These are phyloP conservation scores for Neoboletus magnificus DNA, from an alignment of 768 basidiomycete genomes.

Conservation along the genomic window DNA sequence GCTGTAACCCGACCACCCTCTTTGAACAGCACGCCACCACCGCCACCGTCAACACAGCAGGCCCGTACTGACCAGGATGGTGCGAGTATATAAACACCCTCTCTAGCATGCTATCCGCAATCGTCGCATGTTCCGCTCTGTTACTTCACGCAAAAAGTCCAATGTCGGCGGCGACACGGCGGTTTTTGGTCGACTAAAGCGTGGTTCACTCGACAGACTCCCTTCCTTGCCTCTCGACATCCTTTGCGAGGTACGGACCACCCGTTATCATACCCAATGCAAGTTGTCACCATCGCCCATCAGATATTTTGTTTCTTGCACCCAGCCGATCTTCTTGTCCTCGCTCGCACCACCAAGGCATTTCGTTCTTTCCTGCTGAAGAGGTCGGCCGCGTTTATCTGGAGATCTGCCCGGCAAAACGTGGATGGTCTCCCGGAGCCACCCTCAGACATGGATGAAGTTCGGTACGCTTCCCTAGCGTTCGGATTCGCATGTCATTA, in stretches of 20 bases:
- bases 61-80: not conserved
- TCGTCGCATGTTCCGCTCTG: constrained; percentile 4
- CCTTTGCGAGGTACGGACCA: constrained; percentile 22
- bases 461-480: constrained; percentile 47
- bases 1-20: not conserved
- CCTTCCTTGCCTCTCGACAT: constrained; percentile 34
- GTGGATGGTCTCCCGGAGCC: constrained; percentile 42
- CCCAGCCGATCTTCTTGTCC: constrained; percentile 44
- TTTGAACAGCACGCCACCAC: constrained; percentile 1
- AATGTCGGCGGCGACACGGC: not conserved
- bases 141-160: not conserved
- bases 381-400: constrained; percentile 28
- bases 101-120: not conserved
- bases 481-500: constrained; percentile 48
- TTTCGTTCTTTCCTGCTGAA: constrained; percentile 41
- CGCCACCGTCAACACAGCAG: not conserved
- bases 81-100: not conserved
- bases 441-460: constrained; percentile 45
- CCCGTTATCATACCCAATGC: not conserved
- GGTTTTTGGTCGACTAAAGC: constrained; percentile 6
- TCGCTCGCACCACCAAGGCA: constrained; percentile 41
- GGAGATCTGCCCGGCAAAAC: constrained; percentile 35
- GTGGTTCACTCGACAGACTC: constrained; percentile 28
- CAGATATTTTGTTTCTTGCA: constrained; percentile 45
- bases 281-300: not conserved